Percentiles rank a stretch among this genome's conserved stretches.
Conservation (phyloP, 2,329 filamentous ascomycete genomes). For the Onygenales sp. region DNA sequence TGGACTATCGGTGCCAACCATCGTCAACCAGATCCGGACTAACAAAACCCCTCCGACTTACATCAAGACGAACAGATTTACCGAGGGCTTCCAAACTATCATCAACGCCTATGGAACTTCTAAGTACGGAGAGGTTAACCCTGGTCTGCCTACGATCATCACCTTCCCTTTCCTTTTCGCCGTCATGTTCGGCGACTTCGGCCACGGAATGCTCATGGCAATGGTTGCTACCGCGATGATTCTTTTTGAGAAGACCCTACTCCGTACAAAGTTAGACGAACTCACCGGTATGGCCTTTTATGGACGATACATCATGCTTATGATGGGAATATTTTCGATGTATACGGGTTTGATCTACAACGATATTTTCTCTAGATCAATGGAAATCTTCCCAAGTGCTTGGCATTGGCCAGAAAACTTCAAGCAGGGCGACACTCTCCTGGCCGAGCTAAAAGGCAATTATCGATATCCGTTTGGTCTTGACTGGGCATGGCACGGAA, state of each 20-base stretch:
- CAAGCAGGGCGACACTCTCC: constrained; percentile 53
- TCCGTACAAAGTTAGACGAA: constrained; percentile 84
- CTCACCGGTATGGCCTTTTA: constrained; percentile 98
- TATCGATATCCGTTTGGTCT: constrained; percentile 94
- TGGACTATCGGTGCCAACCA: constrained; percentile 92
- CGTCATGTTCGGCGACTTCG: constrained; percentile 99
- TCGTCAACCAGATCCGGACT: constrained; percentile 94
- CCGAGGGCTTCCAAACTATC: constrained; percentile 95
- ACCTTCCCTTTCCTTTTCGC: constrained; percentile 99
- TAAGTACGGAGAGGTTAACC: constrained; percentile 96
- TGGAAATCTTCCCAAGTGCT: constrained; percentile 79
- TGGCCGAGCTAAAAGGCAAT: constrained; percentile 56
- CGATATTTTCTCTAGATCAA: constrained; percentile 87
- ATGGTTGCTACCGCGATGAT: constrained; percentile 82
- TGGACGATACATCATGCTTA: constrained; percentile 93
- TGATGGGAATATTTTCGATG: constrained; percentile 96
- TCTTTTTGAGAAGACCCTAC: constrained; percentile 81
- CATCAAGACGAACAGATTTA: constrained; percentile 97
- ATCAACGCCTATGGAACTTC: constrained; percentile 97
- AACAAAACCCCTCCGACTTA: constrained; percentile 97
- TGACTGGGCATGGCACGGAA: constrained; percentile 93
- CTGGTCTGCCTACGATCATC: constrained; percentile 85
- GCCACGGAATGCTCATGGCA: constrained; percentile 86
- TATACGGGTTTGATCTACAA: constrained; percentile 98
- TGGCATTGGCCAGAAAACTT: constrained; percentile 77